Base-by-base conservation (phyloP, 2,329 filamentous ascomycete genomes). In the Fusarium clavum region DNA sequence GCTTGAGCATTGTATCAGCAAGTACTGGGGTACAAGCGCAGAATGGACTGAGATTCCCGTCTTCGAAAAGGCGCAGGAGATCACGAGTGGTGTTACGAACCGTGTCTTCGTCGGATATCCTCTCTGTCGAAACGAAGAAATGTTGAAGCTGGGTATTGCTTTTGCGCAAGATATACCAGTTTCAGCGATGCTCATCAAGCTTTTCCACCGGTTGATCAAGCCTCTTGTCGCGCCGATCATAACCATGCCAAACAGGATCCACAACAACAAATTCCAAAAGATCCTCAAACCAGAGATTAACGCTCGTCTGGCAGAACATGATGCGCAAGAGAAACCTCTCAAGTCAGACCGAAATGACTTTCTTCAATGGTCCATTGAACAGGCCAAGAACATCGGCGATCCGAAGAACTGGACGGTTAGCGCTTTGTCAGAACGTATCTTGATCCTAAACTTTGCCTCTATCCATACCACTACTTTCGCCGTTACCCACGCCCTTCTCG, bases 381-480 rank as follows among this genome's bases (percentile, higher is more conserved):
- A 64, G 8, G 61, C 61, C 3, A 64, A 64, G 18, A 22, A 27
- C 0, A 64, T 57, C 8, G 59, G 59, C 3, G 48, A 64, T 1
- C 44, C 59, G 2, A 64, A 64, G 24, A 64, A 64, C 4, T 64
- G 61, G 61, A 24, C 30, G 6, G 18, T 34, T 3, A 64, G 29
- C 20, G 49, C 59, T 2, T 27, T 64, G 10, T 13, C 61, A 3
- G 48, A 64, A 3, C 61, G 61, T 8, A 29, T 64, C 12, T 18
- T 64, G 7, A 30, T 64, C 8, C 11, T 64, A 0, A 64, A 64
- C 20, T 64, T 64, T 18, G 61, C 61, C 1, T 43, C 61, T 3
- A 64, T 64, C 8, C 61, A 64, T 9, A 64, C 61, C 0, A 64
- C 61, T 5, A 64, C 61, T 0, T 64, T 64, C 27, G 49, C 61